Base-by-base conservation (phyloP, 192 early-diverging fungal species). In the Coemansia sp. region DNA sequence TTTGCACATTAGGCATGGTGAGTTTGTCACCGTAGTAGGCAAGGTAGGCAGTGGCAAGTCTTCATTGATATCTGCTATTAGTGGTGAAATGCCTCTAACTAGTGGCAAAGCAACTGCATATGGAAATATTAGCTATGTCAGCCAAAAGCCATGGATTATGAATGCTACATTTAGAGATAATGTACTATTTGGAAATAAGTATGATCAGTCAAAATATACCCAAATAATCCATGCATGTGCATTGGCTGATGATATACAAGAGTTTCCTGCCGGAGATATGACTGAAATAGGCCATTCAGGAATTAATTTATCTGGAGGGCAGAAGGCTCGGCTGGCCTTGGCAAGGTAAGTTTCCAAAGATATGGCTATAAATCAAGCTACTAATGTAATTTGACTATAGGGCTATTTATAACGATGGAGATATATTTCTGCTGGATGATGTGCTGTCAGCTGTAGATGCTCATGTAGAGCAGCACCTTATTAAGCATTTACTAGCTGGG, bases 41-140 rank as follows among this genome's bases (percentile, higher is more conserved):
- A 71, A 70, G 15, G 73, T 84, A 6, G 84, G 84, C 23, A 71
- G 68, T 21, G 84, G 82, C 5, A 85, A 85, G 61, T 80, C 82
- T 0, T 85, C 84, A 1, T 54, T 85, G 9, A 31, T 82, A 9
- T 79, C 72, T 7, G 81, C 77, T 14, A 58, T 85, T 14, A 63
- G 74, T 38, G 75, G 79, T 5, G 94, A 98, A 68, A 94, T 94
- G 87, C 86, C 88, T 51, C 80, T 85, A 53, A 40, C 72, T 8
- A 59, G 41, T 11, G 91, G 91, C 10, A 65, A 80, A 3, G 89
- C 90, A 1, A 77, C 57, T 36, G 58, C 94, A 12, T 78, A 86
- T 47, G 91, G 91, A 3, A 61, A 61, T 4, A 68, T 70, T 54
- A 60, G 58, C 2, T 77, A 70, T 42, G 61, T 70, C 4, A 52